A percentile compares a stretch with the other conserved stretches of the same genome.
These are phyloP conservation scores for Psilocybe tampanensis DNA, from an alignment of 768 basidiomycete species.

Conservation along the genomic window DNA sequence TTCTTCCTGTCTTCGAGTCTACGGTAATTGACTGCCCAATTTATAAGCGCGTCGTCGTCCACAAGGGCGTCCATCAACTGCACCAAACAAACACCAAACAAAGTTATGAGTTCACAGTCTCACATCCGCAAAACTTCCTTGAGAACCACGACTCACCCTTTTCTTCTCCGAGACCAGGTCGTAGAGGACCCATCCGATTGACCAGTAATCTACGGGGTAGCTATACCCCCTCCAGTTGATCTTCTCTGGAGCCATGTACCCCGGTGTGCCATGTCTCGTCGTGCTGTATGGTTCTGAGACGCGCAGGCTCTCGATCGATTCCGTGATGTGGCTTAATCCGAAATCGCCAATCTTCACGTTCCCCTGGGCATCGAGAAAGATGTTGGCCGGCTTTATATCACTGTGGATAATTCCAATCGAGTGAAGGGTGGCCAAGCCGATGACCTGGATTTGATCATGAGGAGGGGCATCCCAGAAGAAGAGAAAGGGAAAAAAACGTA, in stretches of 20 bases:
- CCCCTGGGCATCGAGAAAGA: slow-evolving; percentile 14
- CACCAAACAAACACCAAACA: background rate
- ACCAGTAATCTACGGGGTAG: slow-evolving; percentile 2
- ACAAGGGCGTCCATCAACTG: background rate
- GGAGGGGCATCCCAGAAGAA: background rate
- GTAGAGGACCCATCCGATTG: background rate
- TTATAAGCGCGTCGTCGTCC: background rate
- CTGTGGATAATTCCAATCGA: slow-evolving; percentile 18
- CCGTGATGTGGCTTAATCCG: slow-evolving; percentile 4
- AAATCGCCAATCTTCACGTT: slow-evolving; percentile 20
- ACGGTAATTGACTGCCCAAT: background rate
- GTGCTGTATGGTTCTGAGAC: background rate
- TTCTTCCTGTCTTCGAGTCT: background rate
- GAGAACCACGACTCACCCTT: background rate
- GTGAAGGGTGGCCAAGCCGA: slow-evolving; percentile 17
- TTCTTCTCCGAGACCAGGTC: background rate
- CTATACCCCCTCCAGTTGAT: background rate
- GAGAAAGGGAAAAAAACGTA: background rate
- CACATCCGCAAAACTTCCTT: background rate
- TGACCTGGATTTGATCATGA: background rate
- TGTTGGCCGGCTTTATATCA: slow-evolving; percentile 21
- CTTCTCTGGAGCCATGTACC: background rate
- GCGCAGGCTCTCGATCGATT: background rate
- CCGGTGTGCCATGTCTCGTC: background rate
- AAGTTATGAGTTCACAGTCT: background rate